Conservation (phyloP, 2,329 filamentous ascomycete species). For the Exophiala sp. region DNA sequence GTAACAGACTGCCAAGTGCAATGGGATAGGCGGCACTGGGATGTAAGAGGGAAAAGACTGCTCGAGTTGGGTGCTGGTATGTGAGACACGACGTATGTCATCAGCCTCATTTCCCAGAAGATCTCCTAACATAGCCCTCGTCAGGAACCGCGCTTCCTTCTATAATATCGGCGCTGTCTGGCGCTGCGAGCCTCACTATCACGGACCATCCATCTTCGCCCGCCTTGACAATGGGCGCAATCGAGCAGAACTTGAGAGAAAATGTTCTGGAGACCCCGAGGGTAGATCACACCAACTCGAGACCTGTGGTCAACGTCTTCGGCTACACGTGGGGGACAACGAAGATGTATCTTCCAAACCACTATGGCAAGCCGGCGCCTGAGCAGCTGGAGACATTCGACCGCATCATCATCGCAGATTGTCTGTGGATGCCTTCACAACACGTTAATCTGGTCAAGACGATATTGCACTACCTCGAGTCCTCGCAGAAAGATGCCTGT, state of each 20-base stretch:
- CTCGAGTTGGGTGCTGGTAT: conserved; percentile 61
- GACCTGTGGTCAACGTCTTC: conserved; percentile 7
- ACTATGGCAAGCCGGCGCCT: conserved; percentile 16
- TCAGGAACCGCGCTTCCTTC: conserved; percentile 43
- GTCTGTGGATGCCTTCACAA: conserved; percentile 58
- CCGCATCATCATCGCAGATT: conserved; percentile 58
- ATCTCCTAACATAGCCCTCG: background rate
- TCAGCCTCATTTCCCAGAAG: conserved; percentile 1
- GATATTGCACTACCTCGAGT: conserved; percentile 50
- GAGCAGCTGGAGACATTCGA: conserved; percentile 41
- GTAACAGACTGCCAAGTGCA: conserved; percentile 7
- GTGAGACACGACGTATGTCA: conserved; percentile 30
- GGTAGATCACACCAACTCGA: background rate
- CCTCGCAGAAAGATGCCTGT: conserved; percentile 9
- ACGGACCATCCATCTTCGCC: conserved; percentile 50
- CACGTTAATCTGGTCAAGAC: conserved; percentile 55
- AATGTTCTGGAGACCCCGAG: conserved; percentile 8
- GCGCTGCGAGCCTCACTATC: conserved; percentile 42
- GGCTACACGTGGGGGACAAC: conserved; percentile 25
- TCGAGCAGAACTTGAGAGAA: conserved; percentile 21
- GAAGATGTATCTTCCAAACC: conserved; percentile 37
- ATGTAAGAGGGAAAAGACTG: conserved; percentile 49
- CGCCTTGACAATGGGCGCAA: conserved; percentile 32
- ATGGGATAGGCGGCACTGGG: conserved; percentile 34
- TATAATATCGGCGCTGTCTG: conserved; percentile 36